phyloP scores from a whole-genome alignment of 495 filamentous ascomycete genomes.

The Trichoderma asperelloides region DNA sequence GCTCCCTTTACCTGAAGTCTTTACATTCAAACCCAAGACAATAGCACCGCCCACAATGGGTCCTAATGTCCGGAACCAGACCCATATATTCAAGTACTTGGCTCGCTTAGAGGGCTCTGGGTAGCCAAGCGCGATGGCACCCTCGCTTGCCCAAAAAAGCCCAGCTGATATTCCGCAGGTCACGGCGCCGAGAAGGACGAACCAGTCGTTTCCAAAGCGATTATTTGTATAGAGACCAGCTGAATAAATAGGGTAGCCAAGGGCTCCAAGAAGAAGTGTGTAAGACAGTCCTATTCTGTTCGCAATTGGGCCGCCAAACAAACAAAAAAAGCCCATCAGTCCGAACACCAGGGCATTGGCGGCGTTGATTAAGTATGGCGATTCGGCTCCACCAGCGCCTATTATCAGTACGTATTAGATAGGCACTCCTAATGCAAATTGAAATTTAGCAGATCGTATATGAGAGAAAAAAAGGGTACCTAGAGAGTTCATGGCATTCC shows the following conservation, averaged over 20 bases:
- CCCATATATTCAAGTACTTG: constrained; percentile 41
- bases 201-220: constrained; percentile 39
- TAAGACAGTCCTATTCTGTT: constrained; percentile 38
- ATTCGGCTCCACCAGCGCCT: constrained; percentile 4
- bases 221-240: constrained; percentile 43
- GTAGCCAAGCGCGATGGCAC: constrained; percentile 42
- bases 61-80: constrained; percentile 39
- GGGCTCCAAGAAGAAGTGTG: constrained; percentile 36
- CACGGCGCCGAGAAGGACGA: constrained; percentile 37
- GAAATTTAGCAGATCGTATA: background rate
- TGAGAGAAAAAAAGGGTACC: constrained; percentile 37
- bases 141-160: constrained; percentile 41
- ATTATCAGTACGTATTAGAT: background rate
- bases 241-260: constrained; percentile 39
- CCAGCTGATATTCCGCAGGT: constrained; percentile 39
- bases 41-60: constrained; percentile 42
- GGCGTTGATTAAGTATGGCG: constrained; percentile 36
- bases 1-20: constrained; percentile 26
- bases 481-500: constrained; percentile 41
- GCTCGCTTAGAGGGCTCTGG: constrained; percentile 38
- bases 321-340: constrained; percentile 37
- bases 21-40: constrained; percentile 33
- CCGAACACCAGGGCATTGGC: constrained; percentile 39
- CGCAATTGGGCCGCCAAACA: constrained; percentile 32
- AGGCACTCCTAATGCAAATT: constrained; percentile 12